phyloP scores from a whole-genome alignment of 768 basidiomycete species.

The Tylopilus sp. region DNA sequence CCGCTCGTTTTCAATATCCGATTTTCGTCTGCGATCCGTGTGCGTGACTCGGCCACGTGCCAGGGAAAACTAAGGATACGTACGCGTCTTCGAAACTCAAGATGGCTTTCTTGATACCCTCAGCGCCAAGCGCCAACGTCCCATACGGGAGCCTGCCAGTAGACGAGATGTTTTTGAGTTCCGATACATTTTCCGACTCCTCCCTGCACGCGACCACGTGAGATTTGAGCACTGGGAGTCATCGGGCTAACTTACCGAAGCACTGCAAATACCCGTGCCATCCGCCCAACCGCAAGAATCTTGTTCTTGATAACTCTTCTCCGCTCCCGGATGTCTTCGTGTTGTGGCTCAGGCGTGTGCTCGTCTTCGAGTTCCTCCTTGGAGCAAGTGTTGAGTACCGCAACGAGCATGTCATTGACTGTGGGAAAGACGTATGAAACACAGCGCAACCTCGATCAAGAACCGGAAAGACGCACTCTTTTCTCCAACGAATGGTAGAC shows the following conservation, averaged over 20 bases:
- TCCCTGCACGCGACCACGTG: conserved; percentile 27
- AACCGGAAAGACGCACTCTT: conserved; percentile 64
- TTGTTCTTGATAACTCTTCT: conserved; percentile 67
- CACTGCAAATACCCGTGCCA: conserved; percentile 66
- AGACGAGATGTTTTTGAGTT: conserved; percentile 62
- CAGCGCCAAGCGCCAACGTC: conserved; percentile 57
- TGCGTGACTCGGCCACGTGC: not conserved
- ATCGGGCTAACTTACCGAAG: conserved; percentile 45
- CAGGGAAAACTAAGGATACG: conserved; percentile 22
- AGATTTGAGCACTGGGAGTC: not conserved
- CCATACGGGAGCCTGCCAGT: conserved; percentile 49
- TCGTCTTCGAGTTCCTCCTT: conserved; percentile 93
- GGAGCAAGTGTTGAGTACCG: conserved; percentile 91
- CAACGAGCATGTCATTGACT: conserved; percentile 99
- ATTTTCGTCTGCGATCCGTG: conserved; percentile 15
- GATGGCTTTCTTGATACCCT: conserved; percentile 72
- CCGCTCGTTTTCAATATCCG: conserved; percentile 29
- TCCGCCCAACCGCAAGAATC: conserved; percentile 65
- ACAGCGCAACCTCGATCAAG: not conserved
- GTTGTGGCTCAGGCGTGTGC: conserved; percentile 21
- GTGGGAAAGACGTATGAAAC: not conserved
- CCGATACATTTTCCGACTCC: conserved; percentile 72
- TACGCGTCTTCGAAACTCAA: conserved; percentile 66
- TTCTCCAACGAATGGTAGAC: conserved; percentile 92
- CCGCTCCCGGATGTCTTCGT: conserved; percentile 35